Evolutionary conservation across 345 rosid genomes (phyloP).

Genomic region (Eucalyptus coolabah): DNA sequence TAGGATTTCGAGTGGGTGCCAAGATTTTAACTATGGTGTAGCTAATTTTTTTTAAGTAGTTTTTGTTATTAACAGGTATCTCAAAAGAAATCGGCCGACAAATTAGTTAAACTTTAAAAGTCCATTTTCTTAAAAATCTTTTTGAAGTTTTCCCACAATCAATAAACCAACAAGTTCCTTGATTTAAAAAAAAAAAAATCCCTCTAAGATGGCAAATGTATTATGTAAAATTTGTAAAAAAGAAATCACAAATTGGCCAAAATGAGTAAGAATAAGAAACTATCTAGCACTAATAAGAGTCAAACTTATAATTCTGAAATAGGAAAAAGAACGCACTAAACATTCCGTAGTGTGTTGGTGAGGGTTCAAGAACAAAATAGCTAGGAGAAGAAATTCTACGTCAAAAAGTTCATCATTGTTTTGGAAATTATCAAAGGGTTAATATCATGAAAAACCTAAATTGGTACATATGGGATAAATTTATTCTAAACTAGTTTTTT

Average conservation of each 20-base stretch:
- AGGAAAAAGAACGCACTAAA: background rate
- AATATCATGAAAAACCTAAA: too few relatives aligned
- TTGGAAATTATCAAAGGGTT: too few relatives aligned
- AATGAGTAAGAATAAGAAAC: background rate
- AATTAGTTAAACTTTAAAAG: background rate
- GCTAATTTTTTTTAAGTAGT: background rate
- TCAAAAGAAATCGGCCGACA: background rate
- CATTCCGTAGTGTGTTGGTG: background rate
- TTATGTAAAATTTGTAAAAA: background rate
- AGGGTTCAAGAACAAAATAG: background rate
- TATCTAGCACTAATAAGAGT: background rate
- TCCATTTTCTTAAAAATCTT: background rate
- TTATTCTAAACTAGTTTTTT: too few relatives aligned
- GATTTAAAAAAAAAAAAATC: background rate
- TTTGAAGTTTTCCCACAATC: background rate
- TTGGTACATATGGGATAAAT: accelerated
- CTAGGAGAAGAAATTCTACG: background rate
- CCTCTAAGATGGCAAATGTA: background rate
- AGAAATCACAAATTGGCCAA: background rate
- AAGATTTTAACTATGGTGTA: background rate
- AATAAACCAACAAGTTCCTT: background rate
- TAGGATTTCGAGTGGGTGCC: background rate
- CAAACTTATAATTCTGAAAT: background rate
- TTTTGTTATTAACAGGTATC: background rate
- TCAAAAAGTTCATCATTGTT: background rate